Evolutionary conservation across 768 basidiomycete genomes (phyloP), one percentile per base, ranked within the genome.

Genomic region (Suillus plorans): DNA sequence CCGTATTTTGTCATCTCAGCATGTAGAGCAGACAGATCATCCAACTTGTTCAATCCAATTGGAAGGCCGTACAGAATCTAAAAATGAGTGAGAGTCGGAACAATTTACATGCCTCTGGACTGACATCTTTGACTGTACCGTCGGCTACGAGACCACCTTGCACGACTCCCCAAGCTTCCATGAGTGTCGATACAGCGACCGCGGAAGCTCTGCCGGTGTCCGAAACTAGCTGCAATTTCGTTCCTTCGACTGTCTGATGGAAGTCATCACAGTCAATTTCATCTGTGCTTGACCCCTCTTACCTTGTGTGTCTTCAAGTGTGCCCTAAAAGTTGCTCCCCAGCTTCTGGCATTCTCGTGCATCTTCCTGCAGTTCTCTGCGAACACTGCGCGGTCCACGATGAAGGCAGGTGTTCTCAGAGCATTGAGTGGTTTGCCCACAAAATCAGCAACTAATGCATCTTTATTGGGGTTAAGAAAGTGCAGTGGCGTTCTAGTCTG

Each of bases 281-380:
- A 53, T 41, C 34, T 41, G 8, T 14, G 28, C n/a, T 16, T 13
- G n/a, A 59, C 16, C 20, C 52, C 42, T 44, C 71, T 34, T 72
- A 88, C 90, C 82, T 92, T 92, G 73, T 92, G 90, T 0, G 90
- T 91, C 78, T 95, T 96, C 61, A 95, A 82, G 75, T 95, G 94
- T 5, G 89, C 91, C 57, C 94, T 81, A 74, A 95, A 95, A 10
- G 71, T 79, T 18, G 90, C 87, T 2, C 87, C 88, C 84, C 89
- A 90, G 34, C 81, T 80, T 62, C 80, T 81, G 16, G 90, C 86
- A 49, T 85, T 87, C 58, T 79, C 73, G 68, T 90, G 89, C 89
- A 95, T 93, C 64, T 74, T 78, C 13, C 82, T 82, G 74, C 92
- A 94, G 73, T 95, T 95, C 37, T 81, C 75, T 42, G 85, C 85